phyloP scores from a whole-genome alignment of 2,329 filamentous ascomycete genomes.

The Sarocladium kiliense region DNA sequence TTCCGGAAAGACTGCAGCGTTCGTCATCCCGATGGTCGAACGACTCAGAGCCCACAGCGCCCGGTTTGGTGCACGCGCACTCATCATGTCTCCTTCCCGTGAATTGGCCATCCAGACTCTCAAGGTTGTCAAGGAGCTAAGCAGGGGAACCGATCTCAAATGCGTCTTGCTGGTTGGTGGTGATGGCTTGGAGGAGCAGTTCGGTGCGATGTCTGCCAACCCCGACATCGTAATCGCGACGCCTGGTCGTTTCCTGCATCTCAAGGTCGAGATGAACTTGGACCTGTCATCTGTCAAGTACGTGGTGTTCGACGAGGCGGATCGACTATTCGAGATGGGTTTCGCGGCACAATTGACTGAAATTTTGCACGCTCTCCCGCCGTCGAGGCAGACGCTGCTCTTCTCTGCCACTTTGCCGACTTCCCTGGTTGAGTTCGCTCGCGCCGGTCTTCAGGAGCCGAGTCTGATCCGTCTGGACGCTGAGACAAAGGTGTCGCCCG shows the following conservation, averaged over 20 bases:
- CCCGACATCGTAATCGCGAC: conserved; percentile 98
- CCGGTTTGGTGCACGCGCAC: conserved; percentile 76
- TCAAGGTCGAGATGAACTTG: conserved; percentile 94
- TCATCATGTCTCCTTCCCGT: conserved; percentile 88
- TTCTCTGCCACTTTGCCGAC: conserved; percentile 95
- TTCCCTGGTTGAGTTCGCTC: conserved; percentile 90
- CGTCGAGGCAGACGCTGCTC: conserved; percentile 79
- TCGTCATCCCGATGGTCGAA: conserved; percentile 98
- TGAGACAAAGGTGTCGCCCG: conserved; percentile 92
- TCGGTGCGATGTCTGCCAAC: conserved; percentile 85
- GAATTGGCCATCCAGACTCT: conserved; percentile 92
- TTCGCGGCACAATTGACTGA: conserved; percentile 91
- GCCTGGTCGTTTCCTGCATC: conserved; percentile 89
- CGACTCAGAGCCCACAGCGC: conserved; percentile 82
- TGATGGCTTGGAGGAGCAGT: conserved; percentile 94
- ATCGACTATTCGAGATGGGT: conserved; percentile 97
- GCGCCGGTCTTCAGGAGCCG: conserved; percentile 88
- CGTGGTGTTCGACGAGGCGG: conserved; percentile 95
- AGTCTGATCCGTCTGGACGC: conserved; percentile 85
- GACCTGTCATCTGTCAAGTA: conserved; percentile 90
- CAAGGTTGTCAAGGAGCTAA: conserved; percentile 93
- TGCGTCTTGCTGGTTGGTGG: conserved; percentile 89
- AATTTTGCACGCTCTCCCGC: conserved; percentile 82
- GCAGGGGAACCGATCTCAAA: conserved; percentile 84
- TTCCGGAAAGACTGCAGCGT: conserved; percentile 96